Evolutionary conservation across 805 yeast species (phyloP).

Genomic region (Metschnikowia lachancei): DNA sequence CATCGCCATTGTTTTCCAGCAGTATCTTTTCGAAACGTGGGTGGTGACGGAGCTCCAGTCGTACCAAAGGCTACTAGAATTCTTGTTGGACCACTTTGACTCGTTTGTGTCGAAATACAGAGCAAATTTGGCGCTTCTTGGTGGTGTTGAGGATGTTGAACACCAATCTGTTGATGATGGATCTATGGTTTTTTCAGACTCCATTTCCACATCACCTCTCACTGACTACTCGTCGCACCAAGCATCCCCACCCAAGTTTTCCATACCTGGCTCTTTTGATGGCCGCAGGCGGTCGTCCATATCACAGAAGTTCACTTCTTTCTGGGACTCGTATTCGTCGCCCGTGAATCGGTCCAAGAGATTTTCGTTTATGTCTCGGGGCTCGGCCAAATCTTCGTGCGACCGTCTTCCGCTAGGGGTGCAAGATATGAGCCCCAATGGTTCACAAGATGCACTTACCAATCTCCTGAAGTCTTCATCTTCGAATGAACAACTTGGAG

Average conservation of each 20-base stretch:
- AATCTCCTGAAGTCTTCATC: background rate
- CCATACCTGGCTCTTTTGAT: constrained; percentile 6
- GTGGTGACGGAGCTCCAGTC: constrained; percentile 14
- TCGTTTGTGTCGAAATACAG: constrained; percentile 12
- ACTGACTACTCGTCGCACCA: constrained; percentile 17
- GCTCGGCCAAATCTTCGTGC: constrained; percentile 5
- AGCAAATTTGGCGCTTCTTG: constrained; percentile 9
- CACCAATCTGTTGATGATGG: constrained; percentile 1
- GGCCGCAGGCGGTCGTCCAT: constrained; percentile 19
- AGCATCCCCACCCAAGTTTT: constrained; percentile 10
- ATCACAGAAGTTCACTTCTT: constrained; percentile 18
- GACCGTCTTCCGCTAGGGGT: constrained; percentile 5
- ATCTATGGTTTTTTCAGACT: constrained; percentile 13
- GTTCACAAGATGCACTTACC: background rate
- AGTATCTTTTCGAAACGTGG: constrained; percentile 25
- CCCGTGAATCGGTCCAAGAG: constrained; percentile 22
- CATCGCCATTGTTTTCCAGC: constrained; percentile 33
- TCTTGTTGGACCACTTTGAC: constrained; percentile 20
- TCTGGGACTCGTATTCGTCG: constrained; percentile 21
- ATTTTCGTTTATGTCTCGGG: constrained; percentile 16
- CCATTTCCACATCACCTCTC: constrained; percentile 16
- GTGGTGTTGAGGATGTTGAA: constrained; percentile 13
- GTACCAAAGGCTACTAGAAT: constrained; percentile 14
- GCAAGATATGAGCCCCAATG: constrained; percentile 3
- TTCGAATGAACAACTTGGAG: background rate